A percentile compares a stretch with the other conserved stretches of the same genome.
Evolutionary conservation across 2,329 filamentous ascomycete genomes (phyloP).

Genomic region (Fusarium penzigii): DNA sequence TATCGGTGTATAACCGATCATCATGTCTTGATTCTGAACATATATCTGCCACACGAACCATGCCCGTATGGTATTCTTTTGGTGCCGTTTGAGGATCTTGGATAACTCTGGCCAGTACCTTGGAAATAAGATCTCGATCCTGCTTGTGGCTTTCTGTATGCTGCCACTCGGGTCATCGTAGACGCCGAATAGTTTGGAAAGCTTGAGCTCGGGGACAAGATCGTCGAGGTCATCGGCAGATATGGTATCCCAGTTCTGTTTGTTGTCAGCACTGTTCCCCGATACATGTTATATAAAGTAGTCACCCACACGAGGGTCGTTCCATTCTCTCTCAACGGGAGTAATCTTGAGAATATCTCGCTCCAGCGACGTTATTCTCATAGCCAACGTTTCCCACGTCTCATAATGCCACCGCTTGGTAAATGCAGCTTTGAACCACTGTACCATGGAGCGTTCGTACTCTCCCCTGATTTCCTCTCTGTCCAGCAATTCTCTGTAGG

Average conservation of each 20-base stretch:
- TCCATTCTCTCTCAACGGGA: slow-evolving; percentile 1
- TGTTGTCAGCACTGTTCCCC: no score
- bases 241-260: background rate
- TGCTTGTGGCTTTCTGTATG: background rate
- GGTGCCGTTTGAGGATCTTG: slow-evolving; percentile 2
- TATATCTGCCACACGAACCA: slow-evolving; percentile 19
- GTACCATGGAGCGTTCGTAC: slow-evolving; percentile 1
- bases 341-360: slow-evolving; percentile 1
- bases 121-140: slow-evolving; percentile 12
- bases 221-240: slow-evolving; percentile 2
- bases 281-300: background rate
- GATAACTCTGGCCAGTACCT: slow-evolving; percentile 5
- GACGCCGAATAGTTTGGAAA: background rate
- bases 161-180: no score
- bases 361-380: slow-evolving; percentile 8
- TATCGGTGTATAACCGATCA: background rate
- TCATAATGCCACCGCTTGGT: background rate
- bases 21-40: slow-evolving; percentile 10
- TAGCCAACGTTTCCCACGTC: background rate
- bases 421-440: background rate
- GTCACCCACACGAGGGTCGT: slow-evolving; percentile 2
- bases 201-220: slow-evolving; percentile 1
- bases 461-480: background rate
- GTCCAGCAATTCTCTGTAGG: slow-evolving; percentile 2
- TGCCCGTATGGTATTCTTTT: slow-evolving; percentile 8